Base-by-base conservation (phyloP, 208 protist species). In the Trypanosoma mega region DNA sequence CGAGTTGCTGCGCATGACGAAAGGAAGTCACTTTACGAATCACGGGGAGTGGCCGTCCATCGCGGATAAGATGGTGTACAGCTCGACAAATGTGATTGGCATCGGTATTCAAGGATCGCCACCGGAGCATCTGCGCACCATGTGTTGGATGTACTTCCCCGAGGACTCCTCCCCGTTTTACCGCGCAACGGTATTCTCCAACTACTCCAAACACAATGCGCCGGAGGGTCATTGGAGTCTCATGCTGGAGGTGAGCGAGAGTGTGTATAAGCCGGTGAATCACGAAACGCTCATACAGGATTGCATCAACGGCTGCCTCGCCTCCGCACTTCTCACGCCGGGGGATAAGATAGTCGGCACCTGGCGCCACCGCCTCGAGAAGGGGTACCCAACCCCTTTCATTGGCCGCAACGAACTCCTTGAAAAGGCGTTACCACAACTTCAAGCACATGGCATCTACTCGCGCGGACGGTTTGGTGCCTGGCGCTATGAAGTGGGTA, bases 121-220 rank as follows among this genome's bases (percentile, higher is more conserved):
- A 39, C 81, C 81, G 9, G 49, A 65, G 5, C 57, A 74, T 51
- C 69, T 89, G 48, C 68, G 74, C 43, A 82, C 72, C 12, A 63
- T 72, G 33, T 85, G 80, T 63, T 93, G 85, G 85, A 52, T 93
- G 23, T 93, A 93, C 68, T 93, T 90, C 56, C 80, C 85, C 3
- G 80, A 81, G 52, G 46, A 73, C 41, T 62, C 74, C 26, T 82
- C 72, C 18, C 78, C 80, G 1, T 93, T 93, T 64, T 93, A 93
- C 60, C 79, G 85, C 24, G 75, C 75, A 8, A 93, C 85, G 3
- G 74, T 89, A 23, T 83, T 93, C 27, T 90, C 85, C 14, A 87
- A 85, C 57, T 93, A 86, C 58, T 74, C 85, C 1, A 69, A 59
- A 18, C 45, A 49, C 24, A 87, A 88, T 59, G 79, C 70, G n/a